Conservation (phyloP, 306 rosid genomes). For the Trifolium pratense region DNA sequence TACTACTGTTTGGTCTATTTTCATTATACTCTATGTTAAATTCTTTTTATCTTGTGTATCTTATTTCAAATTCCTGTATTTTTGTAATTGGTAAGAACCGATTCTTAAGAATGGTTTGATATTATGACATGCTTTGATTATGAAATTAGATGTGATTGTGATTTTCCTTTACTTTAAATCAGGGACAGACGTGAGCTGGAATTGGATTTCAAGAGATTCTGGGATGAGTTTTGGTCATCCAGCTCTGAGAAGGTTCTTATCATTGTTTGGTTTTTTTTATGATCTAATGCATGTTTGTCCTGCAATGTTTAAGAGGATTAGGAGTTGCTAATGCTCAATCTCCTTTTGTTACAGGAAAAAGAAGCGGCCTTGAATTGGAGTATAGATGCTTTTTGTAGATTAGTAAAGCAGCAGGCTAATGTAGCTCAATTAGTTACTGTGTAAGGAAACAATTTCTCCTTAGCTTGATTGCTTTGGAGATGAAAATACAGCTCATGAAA, state of each 20-base stretch:
- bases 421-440: constrained; percentile 92
- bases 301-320: constrained; percentile 14
- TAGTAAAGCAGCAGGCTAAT: constrained; percentile 89
- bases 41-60: constrained; percentile 15
- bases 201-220: constrained; percentile 98
- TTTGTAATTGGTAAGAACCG: constrained; percentile 18
- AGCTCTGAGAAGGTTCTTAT: constrained; percentile 92
- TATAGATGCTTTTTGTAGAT: constrained; percentile 96
- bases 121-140: constrained; percentile 28
- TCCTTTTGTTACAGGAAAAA: constrained; percentile 80
- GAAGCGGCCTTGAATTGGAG: constrained; percentile 95
- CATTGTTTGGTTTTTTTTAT: constrained; percentile 35
- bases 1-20: constrained; percentile 11
- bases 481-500: too few relatives aligned
- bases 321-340: constrained; percentile 40
- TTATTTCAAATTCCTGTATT: constrained; percentile 31
- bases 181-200: constrained; percentile 98
- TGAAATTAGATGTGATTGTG: constrained; percentile 39
- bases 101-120: constrained; percentile 1
- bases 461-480: constrained; percentile 43
- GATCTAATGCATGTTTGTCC: constrained; percentile 21
- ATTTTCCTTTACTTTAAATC: constrained; percentile 50
- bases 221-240: constrained; percentile 99
- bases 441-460: constrained; percentile 57
- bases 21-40: background rate